Conservation (phyloP, 1,284 basidiomycete genomes). For the Chalciporus sp. region DNA sequence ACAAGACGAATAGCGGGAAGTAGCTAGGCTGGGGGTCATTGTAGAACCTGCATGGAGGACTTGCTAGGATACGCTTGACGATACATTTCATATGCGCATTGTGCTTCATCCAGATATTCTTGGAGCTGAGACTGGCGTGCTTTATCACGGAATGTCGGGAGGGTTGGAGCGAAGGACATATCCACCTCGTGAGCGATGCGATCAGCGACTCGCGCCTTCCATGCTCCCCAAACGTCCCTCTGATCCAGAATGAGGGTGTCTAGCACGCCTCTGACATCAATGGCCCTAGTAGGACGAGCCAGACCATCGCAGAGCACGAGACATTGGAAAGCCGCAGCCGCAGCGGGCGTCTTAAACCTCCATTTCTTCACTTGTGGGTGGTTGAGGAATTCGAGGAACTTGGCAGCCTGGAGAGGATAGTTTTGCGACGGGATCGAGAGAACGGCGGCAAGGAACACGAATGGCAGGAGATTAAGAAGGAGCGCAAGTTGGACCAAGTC, state of each 20-base stretch:
- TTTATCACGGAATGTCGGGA: no score
- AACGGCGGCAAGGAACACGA: neutral
- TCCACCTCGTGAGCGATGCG: no score
- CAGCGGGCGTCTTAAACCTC: slow-evolving; percentile 4
- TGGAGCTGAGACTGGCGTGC: no score
- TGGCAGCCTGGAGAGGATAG: slow-evolving; percentile 4
- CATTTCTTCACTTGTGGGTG: slow-evolving; percentile 10
- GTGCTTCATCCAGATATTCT: no score
- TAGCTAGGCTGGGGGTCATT: no score
- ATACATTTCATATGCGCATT: no score
- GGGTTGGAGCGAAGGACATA: no score
- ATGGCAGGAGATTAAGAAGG: neutral
- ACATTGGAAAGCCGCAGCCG: slow-evolving; percentile 9
- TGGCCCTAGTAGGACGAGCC: neutral
- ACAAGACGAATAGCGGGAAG: no score
- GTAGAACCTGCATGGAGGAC: no score
- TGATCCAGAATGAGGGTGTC: slow-evolving; percentile 8
- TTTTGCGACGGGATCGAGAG: neutral
- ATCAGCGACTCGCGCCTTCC: no score
- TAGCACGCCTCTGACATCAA: slow-evolving; percentile 5
- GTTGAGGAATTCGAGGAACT: slow-evolving; percentile 9
- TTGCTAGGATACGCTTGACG: no score
- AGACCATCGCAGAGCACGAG: slow-evolving; percentile 8
- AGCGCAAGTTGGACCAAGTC: neutral
- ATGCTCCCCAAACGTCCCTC: slow-evolving; percentile 2